These are phyloP conservation scores for Murraya koenigii DNA, from an alignment of 345 rosid genomes.

Conservation along the genomic window DNA sequence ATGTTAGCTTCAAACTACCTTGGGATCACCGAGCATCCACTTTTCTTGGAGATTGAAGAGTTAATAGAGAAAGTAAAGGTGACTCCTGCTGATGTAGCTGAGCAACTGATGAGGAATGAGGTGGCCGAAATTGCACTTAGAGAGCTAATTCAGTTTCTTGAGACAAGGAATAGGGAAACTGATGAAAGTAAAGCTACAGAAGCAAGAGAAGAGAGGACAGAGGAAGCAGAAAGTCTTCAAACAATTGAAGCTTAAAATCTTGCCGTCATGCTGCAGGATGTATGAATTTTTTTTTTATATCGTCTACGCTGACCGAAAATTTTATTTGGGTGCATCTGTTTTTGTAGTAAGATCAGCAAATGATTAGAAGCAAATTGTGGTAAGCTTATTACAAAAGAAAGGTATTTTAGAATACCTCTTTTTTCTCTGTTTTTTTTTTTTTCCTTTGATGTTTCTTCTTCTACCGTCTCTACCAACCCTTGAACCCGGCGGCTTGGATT, in stretches of 20 bases:
- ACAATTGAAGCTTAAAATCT: neutral
- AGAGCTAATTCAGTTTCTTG: slow-evolving; percentile 26
- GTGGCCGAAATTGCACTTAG: slow-evolving; percentile 9
- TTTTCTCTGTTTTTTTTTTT: too few relatives aligned
- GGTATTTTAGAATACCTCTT: neutral
- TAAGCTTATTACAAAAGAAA: too few relatives aligned
- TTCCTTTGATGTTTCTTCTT: too few relatives aligned
- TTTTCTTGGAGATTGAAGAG: slow-evolving; percentile 15
- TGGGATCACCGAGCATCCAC: slow-evolving; percentile 14
- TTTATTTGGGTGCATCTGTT: neutral
- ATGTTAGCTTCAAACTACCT: slow-evolving; percentile 23
- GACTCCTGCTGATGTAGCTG: slow-evolving; percentile 36
- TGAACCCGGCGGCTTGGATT: too few relatives aligned
- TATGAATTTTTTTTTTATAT: neutral
- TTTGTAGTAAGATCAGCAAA: too few relatives aligned
- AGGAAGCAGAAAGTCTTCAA: neutral
- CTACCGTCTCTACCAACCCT: too few relatives aligned
- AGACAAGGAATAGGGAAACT: slow-evolving; percentile 2
- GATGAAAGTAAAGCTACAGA: neutral
- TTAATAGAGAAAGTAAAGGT: slow-evolving; percentile 18
- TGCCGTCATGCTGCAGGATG: neutral
- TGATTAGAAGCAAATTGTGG: too few relatives aligned
- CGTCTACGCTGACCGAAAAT: neutral
- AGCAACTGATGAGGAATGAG: slow-evolving; percentile 28
- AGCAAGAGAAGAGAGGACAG: neutral